These are phyloP conservation scores for Starmerella lactis-condensi DNA, from an alignment of 805 yeast species.

Conservation along the genomic window DNA sequence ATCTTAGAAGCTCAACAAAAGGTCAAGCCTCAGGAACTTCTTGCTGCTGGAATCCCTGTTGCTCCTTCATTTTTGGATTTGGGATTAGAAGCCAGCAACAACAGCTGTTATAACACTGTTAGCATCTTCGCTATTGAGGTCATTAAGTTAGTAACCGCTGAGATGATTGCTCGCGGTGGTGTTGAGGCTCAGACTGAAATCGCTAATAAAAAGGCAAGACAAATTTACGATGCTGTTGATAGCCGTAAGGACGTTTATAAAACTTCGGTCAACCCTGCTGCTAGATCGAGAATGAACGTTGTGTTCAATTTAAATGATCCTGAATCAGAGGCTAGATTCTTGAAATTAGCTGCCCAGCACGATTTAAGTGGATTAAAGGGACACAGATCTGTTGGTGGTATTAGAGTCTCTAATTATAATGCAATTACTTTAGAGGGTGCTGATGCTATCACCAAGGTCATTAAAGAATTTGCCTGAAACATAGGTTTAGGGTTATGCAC, in stretches of 20 bases:
- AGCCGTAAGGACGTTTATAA: slow-evolving; percentile 44
- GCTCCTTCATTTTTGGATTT: slow-evolving; percentile 79
- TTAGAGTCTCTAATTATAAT: slow-evolving; percentile 82
- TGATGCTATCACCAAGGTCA: slow-evolving; percentile 9
- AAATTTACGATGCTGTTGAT: slow-evolving; percentile 50
- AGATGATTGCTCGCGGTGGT: slow-evolving; percentile 55
- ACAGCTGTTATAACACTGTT: slow-evolving; percentile 88
- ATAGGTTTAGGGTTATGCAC: background rate
- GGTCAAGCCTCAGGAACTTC: slow-evolving; percentile 44
- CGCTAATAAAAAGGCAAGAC: slow-evolving; percentile 43
- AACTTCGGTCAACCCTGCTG: slow-evolving; percentile 42
- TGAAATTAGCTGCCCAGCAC: slow-evolving; percentile 42
- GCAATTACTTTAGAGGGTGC: slow-evolving; percentile 43
- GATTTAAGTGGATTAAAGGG: slow-evolving; percentile 73
- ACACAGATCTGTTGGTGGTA: slow-evolving; percentile 93
- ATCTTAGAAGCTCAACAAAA: slow-evolving; percentile 32
- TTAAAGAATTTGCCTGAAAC: slow-evolving; percentile 11
- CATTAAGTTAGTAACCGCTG: slow-evolving; percentile 55
- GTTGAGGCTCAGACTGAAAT: slow-evolving; percentile 37
- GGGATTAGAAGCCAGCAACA: slow-evolving; percentile 69
- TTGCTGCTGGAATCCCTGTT: slow-evolving; percentile 45
- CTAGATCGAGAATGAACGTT: slow-evolving; percentile 79
- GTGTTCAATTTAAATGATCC: slow-evolving; percentile 61
- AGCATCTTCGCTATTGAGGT: slow-evolving; percentile 85
- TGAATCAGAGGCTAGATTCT: slow-evolving; percentile 46